Percentiles rank a stretch among this genome's conserved stretches.
These are phyloP conservation scores for Dalbergia oliveri DNA, from an alignment of 306 rosid genomes.

Conservation along the genomic window DNA sequence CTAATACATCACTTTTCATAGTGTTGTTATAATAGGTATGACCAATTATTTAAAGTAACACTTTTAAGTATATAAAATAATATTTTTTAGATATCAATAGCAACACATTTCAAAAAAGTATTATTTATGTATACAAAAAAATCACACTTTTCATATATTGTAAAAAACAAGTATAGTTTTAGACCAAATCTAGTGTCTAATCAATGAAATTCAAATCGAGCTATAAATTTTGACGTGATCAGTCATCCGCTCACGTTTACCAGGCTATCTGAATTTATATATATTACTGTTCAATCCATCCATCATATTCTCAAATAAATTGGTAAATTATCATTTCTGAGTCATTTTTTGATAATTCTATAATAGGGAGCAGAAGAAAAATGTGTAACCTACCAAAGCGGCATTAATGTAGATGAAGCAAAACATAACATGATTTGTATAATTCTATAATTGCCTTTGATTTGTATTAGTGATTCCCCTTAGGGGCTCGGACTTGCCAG, in stretches of 20 bases:
- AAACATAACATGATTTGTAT: constrained; percentile 9
- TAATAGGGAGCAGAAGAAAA: not conserved
- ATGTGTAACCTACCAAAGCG: constrained; percentile 43
- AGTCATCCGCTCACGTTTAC: not conserved
- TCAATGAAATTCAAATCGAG: not conserved
- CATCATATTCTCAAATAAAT: constrained; percentile 18
- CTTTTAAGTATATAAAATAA: no score
- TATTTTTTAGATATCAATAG: no score
- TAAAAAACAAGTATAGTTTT: no score
- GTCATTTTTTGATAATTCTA: constrained; percentile 5
- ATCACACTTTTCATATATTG: no score
- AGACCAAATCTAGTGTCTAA: no score
- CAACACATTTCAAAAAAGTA: no score
- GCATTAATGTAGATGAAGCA: constrained; percentile 51
- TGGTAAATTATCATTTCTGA: not conserved
- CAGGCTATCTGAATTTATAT: constrained; percentile 12
- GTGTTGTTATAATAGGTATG: no score
- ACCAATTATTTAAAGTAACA: no score
- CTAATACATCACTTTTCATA: no score
- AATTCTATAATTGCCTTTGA: constrained; percentile 30
- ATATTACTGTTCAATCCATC: not conserved
- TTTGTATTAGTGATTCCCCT: constrained; percentile 34
- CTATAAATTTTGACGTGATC: constrained; percentile 27
- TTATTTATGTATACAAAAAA: no score
- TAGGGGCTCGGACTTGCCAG: constrained; percentile 28